Conservation (phyloP, 2,329 filamentous ascomycete species). For the Neofusicoccum ribis region DNA sequence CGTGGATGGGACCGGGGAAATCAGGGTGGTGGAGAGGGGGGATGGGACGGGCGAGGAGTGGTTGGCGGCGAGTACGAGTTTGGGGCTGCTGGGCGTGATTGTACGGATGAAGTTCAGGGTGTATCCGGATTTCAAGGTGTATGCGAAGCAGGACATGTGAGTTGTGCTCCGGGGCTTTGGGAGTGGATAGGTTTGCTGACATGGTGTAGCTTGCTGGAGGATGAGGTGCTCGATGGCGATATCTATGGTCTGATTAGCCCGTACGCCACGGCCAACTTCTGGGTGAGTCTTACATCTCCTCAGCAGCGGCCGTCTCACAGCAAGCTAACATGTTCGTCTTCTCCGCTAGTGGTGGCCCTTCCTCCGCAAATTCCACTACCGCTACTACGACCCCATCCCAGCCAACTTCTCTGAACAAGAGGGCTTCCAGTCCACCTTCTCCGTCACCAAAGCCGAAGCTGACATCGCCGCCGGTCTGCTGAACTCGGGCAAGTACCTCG, state of each 20-base stretch:
- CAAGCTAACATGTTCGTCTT: neutral
- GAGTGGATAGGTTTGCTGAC: neutral
- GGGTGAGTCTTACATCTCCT: conserved; percentile 28
- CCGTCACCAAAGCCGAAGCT: conserved; percentile 48
- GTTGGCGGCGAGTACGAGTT: conserved; percentile 54
- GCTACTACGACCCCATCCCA: conserved; percentile 53
- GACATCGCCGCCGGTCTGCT: conserved; percentile 44
- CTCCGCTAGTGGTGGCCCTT: conserved; percentile 50
- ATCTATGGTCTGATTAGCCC: conserved; percentile 53
- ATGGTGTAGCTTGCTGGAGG: conserved; percentile 36
- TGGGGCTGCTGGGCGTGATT: conserved; percentile 52
- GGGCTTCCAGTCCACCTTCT: conserved; percentile 56
- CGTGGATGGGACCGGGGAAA: conserved; percentile 49
- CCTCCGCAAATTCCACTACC: conserved; percentile 53
- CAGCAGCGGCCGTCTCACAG: neutral
- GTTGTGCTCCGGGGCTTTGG: conserved; percentile 22
- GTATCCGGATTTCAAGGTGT: conserved; percentile 55
- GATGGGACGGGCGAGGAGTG: conserved; percentile 50
- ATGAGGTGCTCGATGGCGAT: conserved; percentile 52
- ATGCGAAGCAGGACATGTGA: conserved; percentile 52
- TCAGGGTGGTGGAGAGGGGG: conserved; percentile 42
- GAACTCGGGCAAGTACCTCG: conserved; percentile 49
- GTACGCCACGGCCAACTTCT: conserved; percentile 55
- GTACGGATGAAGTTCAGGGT: conserved; percentile 52
- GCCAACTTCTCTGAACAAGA: conserved; percentile 44